phyloP scores from a whole-genome alignment of 257 asterid species.

The Oldenlandia corymbosa region DNA sequence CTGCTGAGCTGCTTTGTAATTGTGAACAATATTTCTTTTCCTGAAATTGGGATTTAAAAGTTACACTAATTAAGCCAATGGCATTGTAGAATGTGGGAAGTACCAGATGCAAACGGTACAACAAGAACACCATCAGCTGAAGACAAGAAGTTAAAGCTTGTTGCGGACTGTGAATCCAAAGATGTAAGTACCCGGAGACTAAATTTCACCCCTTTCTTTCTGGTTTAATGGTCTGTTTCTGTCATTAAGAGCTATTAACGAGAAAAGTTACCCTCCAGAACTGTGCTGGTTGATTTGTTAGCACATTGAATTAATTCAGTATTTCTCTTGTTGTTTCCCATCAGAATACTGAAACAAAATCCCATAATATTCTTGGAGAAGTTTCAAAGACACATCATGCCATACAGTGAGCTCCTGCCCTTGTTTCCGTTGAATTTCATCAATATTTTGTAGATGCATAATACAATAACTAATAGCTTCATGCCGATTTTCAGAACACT shows the following conservation, averaged over 20 bases:
- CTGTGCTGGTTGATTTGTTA: not conserved
- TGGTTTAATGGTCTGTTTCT: not conserved
- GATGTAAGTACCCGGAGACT: slow-evolving; percentile 42
- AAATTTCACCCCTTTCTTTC: not conserved
- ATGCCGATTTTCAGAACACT: slow-evolving; percentile 48
- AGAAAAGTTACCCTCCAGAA: not conserved
- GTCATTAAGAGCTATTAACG: not conserved
- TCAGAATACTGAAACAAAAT: slow-evolving; percentile 38
- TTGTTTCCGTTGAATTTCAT: slow-evolving; percentile 7
- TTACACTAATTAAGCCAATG: slow-evolving; percentile 14
- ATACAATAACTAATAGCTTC: slow-evolving; percentile 13
- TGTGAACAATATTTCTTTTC: not conserved
- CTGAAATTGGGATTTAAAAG: not conserved
- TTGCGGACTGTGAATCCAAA: slow-evolving; percentile 49
- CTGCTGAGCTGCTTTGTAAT: not conserved
- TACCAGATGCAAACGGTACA: slow-evolving; percentile 66
- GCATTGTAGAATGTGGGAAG: slow-evolving; percentile 74
- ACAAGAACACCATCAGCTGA: slow-evolving; percentile 32
- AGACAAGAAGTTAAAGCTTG: slow-evolving; percentile 48
- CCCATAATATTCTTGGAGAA: slow-evolving; percentile 40
- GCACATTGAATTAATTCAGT: slow-evolving; percentile 5
- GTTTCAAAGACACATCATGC: slow-evolving; percentile 53
- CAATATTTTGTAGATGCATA: slow-evolving; percentile 4
- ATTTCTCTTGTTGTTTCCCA: slow-evolving; percentile 20
- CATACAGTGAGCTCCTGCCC: slow-evolving; percentile 50